Evolutionary conservation across 1,139 yeast species (phyloP).

Genomic region (Saccharomyces hybrid): DNA sequence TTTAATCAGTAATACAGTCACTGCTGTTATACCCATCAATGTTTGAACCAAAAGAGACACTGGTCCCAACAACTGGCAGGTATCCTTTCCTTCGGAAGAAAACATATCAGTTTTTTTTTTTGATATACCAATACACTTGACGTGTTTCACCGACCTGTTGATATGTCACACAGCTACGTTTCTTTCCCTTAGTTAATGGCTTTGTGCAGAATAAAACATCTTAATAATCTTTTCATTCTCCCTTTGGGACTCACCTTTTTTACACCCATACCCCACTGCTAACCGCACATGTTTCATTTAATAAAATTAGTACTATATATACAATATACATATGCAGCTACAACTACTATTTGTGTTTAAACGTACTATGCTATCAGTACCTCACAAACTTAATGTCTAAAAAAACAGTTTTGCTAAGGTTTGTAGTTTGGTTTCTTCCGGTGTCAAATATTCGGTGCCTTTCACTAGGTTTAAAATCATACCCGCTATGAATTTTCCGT

Average conservation of each 20-base stretch:
- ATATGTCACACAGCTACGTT: too few species aligned
- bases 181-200: too few species aligned
- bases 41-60: slow-evolving; percentile 60
- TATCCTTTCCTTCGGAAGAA: slow-evolving; percentile 7
- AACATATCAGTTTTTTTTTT: not conserved
- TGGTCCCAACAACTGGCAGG: slow-evolving; percentile 64
- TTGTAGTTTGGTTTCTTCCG: slow-evolving; percentile 9
- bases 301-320: not conserved
- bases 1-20: slow-evolving; percentile 66
- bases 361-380: too few species aligned
- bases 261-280: not conserved
- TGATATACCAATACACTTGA: too few species aligned
- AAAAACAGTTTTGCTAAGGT: slow-evolving; percentile 7
- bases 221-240: too few species aligned
- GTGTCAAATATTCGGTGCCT: slow-evolving; percentile 5
- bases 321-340: not conserved
- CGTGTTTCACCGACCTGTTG: too few species aligned
- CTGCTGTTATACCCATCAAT: slow-evolving; percentile 63
- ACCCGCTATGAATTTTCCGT: slow-evolving; percentile 26
- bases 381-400: not conserved
- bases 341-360: too few species aligned
- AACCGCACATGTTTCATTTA: not conserved
- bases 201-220: too few species aligned
- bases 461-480: slow-evolving; percentile 13
- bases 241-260: not conserved